Evolutionary conservation across 2,329 filamentous ascomycete genomes (phyloP).

Genomic region (Cephalotrichum gorgonifer): DNA sequence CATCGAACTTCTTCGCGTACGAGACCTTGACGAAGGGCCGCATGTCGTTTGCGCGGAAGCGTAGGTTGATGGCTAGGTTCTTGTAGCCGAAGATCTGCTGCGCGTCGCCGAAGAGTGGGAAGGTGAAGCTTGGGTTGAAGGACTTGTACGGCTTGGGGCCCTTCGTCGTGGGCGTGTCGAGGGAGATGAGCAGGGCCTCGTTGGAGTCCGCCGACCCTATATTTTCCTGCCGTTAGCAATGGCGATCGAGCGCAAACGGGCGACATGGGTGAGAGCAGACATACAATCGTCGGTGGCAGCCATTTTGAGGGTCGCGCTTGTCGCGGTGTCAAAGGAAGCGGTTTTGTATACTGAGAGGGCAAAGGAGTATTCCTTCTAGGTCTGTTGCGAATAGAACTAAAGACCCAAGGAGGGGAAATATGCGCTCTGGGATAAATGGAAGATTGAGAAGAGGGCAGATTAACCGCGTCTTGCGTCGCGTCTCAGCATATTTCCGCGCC

Average conservation of each 20-base stretch:
- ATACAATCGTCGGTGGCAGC: conserved; percentile 4
- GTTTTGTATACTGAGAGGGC: background rate
- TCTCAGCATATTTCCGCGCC: too few species aligned
- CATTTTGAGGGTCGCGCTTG: background rate
- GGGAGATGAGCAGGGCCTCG: conserved; percentile 51
- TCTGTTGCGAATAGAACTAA: background rate
- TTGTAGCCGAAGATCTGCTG: conserved; percentile 89
- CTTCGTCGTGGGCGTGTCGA: conserved; percentile 38
- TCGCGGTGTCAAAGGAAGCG: background rate
- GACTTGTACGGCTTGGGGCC: conserved; percentile 47
- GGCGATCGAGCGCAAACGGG: background rate
- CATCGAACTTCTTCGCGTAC: conserved; percentile 61
- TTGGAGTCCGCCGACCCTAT: conserved; percentile 50
- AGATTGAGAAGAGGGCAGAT: background rate
- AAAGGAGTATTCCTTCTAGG: background rate
- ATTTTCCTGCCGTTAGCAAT: background rate
- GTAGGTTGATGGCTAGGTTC: conserved; percentile 64
- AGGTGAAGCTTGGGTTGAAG: conserved; percentile 83
- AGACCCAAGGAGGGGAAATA: background rate
- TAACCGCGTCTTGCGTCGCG: background rate
- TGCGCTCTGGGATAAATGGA: background rate
- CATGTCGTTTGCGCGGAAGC: conserved; percentile 60
- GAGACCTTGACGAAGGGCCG: conserved; percentile 63
- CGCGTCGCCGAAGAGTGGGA: conserved; percentile 86
- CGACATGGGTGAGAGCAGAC: background rate